Evolutionary conservation across 2,329 filamentous ascomycete genomes (phyloP).

Genomic region (Madurella mycetomatis): DNA sequence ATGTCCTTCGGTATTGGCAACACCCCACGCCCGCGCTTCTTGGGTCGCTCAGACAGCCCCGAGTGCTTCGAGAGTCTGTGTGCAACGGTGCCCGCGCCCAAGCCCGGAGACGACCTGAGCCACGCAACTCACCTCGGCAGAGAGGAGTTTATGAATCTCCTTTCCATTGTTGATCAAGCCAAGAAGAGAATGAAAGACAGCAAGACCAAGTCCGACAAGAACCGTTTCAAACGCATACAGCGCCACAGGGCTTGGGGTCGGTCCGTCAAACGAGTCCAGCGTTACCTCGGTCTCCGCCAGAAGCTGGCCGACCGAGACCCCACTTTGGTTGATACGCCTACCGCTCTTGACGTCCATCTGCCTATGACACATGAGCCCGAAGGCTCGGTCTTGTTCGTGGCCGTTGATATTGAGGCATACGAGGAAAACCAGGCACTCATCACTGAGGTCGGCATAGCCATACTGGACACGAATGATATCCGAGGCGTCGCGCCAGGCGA

Average conservation of each 20-base stretch:
- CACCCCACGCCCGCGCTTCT: constrained; percentile 62
- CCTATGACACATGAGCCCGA: constrained; percentile 46
- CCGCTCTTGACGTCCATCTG: constrained; percentile 40
- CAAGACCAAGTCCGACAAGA: constrained; percentile 43
- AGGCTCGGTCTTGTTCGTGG: constrained; percentile 63
- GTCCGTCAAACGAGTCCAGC: constrained; percentile 60
- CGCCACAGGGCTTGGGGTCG: constrained; percentile 50
- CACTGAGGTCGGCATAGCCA: constrained; percentile 82
- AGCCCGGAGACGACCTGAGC: constrained; percentile 32
- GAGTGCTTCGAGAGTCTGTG: constrained; percentile 32
- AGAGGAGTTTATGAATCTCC: constrained; percentile 49
- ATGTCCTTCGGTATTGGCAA: constrained; percentile 57
- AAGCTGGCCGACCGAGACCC: constrained; percentile 9
- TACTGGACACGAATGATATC: constrained; percentile 65
- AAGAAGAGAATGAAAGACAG: constrained; percentile 32
- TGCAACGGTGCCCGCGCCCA: constrained; percentile 34
- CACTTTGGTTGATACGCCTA: constrained; percentile 10
- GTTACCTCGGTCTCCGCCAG: constrained; percentile 65
- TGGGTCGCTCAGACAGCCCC: constrained; percentile 52
- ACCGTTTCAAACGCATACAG: constrained; percentile 43
- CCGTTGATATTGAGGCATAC: constrained; percentile 77
- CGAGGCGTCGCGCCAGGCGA: constrained; percentile 53
- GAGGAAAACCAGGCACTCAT: constrained; percentile 63
- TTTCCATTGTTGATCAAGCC: constrained; percentile 47
- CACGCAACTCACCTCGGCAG: constrained; percentile 35